Conservation (phyloP, 139 green algal species). For the Chlorokybus atmophyticus region DNA sequence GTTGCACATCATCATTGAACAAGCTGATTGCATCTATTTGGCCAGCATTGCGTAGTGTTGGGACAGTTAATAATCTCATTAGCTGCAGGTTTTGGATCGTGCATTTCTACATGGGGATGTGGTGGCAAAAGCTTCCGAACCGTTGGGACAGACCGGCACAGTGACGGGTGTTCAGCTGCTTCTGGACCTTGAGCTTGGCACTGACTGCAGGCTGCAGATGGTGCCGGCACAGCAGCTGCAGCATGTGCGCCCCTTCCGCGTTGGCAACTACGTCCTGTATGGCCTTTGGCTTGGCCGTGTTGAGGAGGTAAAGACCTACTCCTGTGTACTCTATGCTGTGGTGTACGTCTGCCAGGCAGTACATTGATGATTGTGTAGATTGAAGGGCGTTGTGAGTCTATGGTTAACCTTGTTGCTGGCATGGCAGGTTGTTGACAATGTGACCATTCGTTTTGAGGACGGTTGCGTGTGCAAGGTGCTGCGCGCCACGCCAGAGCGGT, state of each 20-base stretch:
- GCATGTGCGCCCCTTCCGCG: slow-evolving; percentile 3
- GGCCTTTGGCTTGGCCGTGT: slow-evolving; percentile 22
- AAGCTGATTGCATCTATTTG: no score
- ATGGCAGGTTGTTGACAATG: not conserved
- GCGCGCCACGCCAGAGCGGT: no score
- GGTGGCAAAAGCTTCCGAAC: slow-evolving; percentile 22
- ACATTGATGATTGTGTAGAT: slow-evolving; percentile 24
- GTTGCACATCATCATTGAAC: no score
- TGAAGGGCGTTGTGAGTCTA: slow-evolving; percentile 14
- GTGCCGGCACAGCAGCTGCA: slow-evolving; percentile 9
- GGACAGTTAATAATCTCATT: no score
- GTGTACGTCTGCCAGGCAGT: no score
- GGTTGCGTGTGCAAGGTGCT: slow-evolving; percentile 16
- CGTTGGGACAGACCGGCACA: slow-evolving; percentile 26
- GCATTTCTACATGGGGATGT: slow-evolving; percentile 31
- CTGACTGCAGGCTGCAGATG: not conserved
- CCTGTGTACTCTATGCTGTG: no score
- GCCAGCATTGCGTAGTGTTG: no score
- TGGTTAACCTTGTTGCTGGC: slow-evolving; percentile 6
- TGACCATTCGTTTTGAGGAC: not conserved
- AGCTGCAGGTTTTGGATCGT: no score
- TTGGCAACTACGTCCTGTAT: slow-evolving; percentile 26
- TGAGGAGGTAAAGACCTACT: slow-evolving; percentile 15
- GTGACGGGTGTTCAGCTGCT: slow-evolving; percentile 19
- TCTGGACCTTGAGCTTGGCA: slow-evolving; percentile 14